Percentiles rank a stretch among this genome's conserved stretches.
Conservation (phyloP, 2,329 filamentous ascomycete genomes). For the Chrysoporthe cubensis region DNA sequence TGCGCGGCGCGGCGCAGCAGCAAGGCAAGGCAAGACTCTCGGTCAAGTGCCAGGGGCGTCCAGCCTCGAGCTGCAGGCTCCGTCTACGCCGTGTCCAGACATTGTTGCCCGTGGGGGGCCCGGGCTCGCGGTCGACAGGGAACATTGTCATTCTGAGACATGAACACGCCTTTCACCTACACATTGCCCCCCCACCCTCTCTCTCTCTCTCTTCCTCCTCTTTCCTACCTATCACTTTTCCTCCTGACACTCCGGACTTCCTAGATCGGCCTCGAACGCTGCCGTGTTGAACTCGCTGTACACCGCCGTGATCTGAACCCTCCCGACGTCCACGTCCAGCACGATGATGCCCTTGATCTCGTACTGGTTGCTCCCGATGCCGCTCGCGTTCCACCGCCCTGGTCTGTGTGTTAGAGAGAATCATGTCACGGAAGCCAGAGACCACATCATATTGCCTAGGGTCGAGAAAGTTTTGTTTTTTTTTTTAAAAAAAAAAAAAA, state of each 20-base stretch:
- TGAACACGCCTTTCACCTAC: too few species aligned
- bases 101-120: too few species aligned
- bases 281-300: conserved; percentile 28
- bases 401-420: background rate
- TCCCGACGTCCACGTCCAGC: conserved; percentile 16
- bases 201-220: background rate
- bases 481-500: background rate
- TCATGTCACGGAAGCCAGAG: background rate
- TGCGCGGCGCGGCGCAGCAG: too few species aligned
- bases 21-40: too few species aligned
- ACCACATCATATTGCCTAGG: too few species aligned
- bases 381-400: conserved; percentile 26
- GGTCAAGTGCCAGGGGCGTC: too few species aligned
- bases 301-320: conserved; percentile 25
- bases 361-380: conserved; percentile 21
- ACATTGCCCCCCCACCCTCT: background rate
- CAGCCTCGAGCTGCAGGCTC: too few species aligned
- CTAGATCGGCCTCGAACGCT: conserved; percentile 24
- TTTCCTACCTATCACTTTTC: background rate
- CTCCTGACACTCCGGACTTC: background rate
- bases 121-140: too few species aligned
- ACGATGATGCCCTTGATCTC: conserved; percentile 27
- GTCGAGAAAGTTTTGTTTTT: too few species aligned
- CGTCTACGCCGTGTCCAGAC: too few species aligned
- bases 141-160: too few species aligned